Percentiles rank a stretch among this genome's conserved stretches.
Conservation (phyloP, 176 grass and related monocot genomes). For the Luzula sylvatica region DNA sequence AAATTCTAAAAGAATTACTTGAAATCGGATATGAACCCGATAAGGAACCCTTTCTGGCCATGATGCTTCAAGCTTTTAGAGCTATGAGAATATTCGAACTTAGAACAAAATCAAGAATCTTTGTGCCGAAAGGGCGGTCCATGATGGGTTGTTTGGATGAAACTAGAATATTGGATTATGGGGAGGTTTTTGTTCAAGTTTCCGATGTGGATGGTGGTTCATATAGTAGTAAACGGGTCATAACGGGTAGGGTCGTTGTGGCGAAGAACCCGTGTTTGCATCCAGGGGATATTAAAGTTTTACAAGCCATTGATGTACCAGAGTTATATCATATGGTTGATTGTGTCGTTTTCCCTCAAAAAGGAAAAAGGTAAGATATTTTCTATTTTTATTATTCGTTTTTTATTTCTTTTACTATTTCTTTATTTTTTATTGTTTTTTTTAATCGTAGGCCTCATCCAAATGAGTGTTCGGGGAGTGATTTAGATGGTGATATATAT, state of each 20-base stretch:
- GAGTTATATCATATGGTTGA: conserved; percentile 54
- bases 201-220: conserved; percentile 19
- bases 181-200: conserved; percentile 57
- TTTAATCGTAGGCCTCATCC: conserved; percentile 45
- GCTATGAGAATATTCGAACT: conserved; percentile 49
- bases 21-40: conserved; percentile 47
- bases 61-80: conserved; percentile 62
- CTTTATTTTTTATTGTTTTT: neutral
- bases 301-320: conserved; percentile 59
- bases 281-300: conserved; percentile 54
- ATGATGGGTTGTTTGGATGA: conserved; percentile 87
- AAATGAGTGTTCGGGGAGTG: conserved; percentile 84
- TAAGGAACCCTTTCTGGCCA: conserved; percentile 57
- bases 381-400: conserved; percentile 4
- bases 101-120: conserved; percentile 53
- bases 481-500: conserved; percentile 78
- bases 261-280: conserved; percentile 79
- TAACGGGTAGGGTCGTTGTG: conserved; percentile 40
- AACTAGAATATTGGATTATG: conserved; percentile 44
- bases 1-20: conserved; percentile 43
- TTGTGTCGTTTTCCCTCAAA: conserved; percentile 80
- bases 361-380: conserved; percentile 40
- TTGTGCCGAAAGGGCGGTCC: conserved; percentile 43
- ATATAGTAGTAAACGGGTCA: neutral
- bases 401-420: conserved; percentile 6